These are phyloP conservation scores for Tothia fuscella DNA, from an alignment of 2,329 filamentous ascomycete genomes.

Conservation along the genomic window DNA sequence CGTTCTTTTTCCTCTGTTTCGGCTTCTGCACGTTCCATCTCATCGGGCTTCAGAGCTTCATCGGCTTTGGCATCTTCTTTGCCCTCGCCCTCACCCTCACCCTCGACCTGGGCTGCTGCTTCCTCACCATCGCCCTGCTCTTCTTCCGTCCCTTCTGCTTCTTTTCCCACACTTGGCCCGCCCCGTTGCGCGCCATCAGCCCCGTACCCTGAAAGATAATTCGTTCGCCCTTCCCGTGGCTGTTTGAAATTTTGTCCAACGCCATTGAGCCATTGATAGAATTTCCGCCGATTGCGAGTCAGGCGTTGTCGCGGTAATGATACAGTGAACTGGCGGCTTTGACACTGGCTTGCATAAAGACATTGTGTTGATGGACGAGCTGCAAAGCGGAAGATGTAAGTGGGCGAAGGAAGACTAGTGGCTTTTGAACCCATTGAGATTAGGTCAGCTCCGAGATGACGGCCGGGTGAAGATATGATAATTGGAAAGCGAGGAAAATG, in stretches of 20 bases:
- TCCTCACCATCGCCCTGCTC: background rate
- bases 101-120: background rate
- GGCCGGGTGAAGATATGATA: background rate
- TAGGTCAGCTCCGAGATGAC: background rate
- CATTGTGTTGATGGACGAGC: background rate
- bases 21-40: background rate
- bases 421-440: background rate
- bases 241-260: constrained; percentile 38
- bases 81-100: background rate
- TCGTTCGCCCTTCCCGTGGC: constrained; percentile 38
- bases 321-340: background rate
- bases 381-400: background rate
- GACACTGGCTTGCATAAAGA: background rate
- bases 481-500: no score
- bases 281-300: constrained; percentile 21
- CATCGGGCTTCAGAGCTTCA: background rate
- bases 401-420: background rate
- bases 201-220: constrained; percentile 44
- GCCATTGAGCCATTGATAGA: constrained; percentile 49
- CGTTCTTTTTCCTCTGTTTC: constrained; percentile 4
- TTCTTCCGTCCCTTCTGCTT: constrained; percentile 15
- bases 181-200: no score
- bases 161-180: constrained; percentile 32
- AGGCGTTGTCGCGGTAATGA: background rate
- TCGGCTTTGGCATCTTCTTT: background rate